These are phyloP conservation scores for Phoenix roebelenii DNA, from an alignment of 176 grass and related monocot genomes.

Conservation along the genomic window DNA sequence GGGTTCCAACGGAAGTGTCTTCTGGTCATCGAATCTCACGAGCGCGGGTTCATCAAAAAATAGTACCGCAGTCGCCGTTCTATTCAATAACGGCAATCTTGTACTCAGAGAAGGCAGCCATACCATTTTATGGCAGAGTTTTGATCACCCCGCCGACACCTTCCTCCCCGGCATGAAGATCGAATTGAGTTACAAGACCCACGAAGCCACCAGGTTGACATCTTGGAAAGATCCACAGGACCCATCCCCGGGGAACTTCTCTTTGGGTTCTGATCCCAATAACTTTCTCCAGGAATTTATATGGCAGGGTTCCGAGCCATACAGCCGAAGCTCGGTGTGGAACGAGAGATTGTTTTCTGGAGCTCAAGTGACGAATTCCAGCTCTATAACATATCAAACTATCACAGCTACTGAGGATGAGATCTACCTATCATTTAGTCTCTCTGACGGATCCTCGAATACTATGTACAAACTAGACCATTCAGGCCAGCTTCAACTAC, in stretches of 20 bases:
- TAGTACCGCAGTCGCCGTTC: neutral
- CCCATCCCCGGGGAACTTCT: slow-evolving; percentile 7
- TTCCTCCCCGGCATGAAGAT: slow-evolving; percentile 35
- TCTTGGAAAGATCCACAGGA: slow-evolving; percentile 9
- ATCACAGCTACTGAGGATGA: neutral
- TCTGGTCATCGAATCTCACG: slow-evolving; percentile 21
- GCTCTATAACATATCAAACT: neutral
- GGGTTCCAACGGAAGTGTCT: neutral
- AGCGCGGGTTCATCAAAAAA: neutral
- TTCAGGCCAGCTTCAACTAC: slow-evolving; percentile 8
- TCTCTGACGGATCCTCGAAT: slow-evolving; percentile 14
- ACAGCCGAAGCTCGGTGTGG: slow-evolving; percentile 9
- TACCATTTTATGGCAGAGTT: slow-evolving; percentile 33
- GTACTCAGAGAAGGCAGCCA: neutral
- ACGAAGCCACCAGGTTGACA: neutral
- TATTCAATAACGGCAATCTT: slow-evolving; percentile 23
- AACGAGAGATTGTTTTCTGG: neutral
- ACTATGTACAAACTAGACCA: slow-evolving; percentile 16
- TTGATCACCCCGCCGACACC: slow-evolving; percentile 21
- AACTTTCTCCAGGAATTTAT: neutral
- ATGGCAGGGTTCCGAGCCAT: slow-evolving; percentile 1
- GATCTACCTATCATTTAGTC: neutral
- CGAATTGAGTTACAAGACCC: slow-evolving; percentile 9
- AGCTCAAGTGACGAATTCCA: slow-evolving; percentile 2
- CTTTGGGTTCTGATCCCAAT: neutral